Conservation (phyloP, 129 eudicot genomes). For the Escallonia herrerae region DNA sequence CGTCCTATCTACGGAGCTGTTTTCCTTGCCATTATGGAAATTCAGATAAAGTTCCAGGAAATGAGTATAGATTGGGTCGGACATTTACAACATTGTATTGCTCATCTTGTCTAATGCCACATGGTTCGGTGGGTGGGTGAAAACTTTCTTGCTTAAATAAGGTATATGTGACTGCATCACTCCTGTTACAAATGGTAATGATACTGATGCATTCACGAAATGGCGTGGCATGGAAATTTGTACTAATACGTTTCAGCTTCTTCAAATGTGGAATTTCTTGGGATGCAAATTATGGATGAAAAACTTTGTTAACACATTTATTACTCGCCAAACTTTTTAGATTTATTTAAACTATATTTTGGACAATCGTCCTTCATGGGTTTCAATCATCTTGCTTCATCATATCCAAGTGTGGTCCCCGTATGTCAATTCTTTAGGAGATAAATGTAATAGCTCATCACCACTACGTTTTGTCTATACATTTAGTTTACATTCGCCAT, state of each 20-base stretch:
- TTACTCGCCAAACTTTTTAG: not conserved
- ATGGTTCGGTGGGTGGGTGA: too few relatives aligned
- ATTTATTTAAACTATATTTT: not conserved
- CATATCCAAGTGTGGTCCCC: conserved; percentile 2
- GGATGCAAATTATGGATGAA: conserved; percentile 2
- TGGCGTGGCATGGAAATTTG: too few relatives aligned
- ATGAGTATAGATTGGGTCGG: too few relatives aligned
- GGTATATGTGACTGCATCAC: not conserved
- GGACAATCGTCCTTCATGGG: conserved; percentile 7
- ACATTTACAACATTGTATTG: too few relatives aligned
- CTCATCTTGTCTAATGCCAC: too few relatives aligned
- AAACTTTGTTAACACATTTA: not conserved
- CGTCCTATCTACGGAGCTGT: not conserved
- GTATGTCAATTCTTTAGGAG: conserved; percentile 12
- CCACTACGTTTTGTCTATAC: conserved; percentile 26
- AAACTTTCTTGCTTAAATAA: too few relatives aligned
- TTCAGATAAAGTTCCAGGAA: too few relatives aligned
- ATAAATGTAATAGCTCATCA: conserved; percentile 10
- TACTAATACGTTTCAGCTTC: too few relatives aligned
- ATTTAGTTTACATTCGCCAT: conserved; percentile 4
- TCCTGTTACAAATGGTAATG: not conserved
- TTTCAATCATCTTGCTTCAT: conserved; percentile 2
- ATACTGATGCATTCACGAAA: too few relatives aligned
- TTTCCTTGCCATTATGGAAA: too few relatives aligned
- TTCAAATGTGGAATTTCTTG: not conserved